Conservation (phyloP, 2,329 filamentous ascomycete genomes). For the Aspergillus hiratsukae region DNA sequence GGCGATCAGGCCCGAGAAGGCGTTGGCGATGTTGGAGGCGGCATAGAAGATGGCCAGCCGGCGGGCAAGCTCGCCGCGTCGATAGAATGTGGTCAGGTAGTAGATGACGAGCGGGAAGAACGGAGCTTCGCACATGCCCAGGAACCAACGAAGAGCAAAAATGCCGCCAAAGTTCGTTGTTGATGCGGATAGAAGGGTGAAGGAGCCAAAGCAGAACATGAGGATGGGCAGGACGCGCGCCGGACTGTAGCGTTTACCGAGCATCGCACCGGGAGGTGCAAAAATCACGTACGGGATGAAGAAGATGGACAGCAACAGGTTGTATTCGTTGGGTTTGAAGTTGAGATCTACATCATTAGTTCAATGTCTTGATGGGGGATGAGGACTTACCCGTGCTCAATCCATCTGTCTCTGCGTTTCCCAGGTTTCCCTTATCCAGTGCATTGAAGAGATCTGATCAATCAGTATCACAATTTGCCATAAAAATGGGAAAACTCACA, state of each 20-base stretch:
- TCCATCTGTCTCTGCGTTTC: conserved; percentile 56
- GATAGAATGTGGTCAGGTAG: conserved; percentile 64
- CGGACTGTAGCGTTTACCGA: conserved; percentile 65
- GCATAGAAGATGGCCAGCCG: conserved; percentile 72
- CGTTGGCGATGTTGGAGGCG: conserved; percentile 67
- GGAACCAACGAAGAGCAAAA: conserved; percentile 64
- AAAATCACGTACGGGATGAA: conserved; percentile 71
- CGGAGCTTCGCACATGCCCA: conserved; percentile 63
- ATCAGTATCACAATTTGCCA: conserved; percentile 5
- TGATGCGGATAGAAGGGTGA: conserved; percentile 57
- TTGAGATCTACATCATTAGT: conserved; percentile 41
- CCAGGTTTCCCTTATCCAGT: conserved; percentile 48
- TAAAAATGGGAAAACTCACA: conserved; percentile 29
- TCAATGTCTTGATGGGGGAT: neutral
- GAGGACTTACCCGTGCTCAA: conserved; percentile 34
- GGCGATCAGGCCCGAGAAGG: conserved; percentile 57
- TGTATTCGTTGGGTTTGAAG: conserved; percentile 62
- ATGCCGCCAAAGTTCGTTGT: conserved; percentile 60
- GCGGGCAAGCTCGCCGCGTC: conserved; percentile 65
- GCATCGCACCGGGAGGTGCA: conserved; percentile 60
- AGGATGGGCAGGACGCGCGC: conserved; percentile 60
- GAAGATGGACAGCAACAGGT: conserved; percentile 66
- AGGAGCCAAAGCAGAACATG: conserved; percentile 64
- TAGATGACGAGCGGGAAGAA: conserved; percentile 68
- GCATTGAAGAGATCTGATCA: conserved; percentile 51